A percentile compares a stretch with the other conserved stretches of the same genome.
These are phyloP conservation scores for Naegleria lovaniensis DNA, from an alignment of 208 protist species.

Conservation along the genomic window DNA sequence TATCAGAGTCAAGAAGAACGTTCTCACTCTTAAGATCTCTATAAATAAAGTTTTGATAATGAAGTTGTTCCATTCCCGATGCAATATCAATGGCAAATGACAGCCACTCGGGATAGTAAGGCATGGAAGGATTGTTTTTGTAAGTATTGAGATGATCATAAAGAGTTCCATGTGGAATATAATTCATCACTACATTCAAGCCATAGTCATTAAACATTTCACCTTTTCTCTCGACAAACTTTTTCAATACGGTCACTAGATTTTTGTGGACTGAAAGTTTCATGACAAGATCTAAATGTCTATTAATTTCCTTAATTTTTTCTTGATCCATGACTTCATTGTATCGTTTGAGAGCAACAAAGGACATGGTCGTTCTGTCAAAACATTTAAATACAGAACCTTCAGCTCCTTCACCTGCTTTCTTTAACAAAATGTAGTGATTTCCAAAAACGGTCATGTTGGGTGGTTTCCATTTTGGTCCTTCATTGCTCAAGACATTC, in stretches of 20 bases:
- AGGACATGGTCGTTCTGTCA: neutral
- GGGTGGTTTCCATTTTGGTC: neutral
- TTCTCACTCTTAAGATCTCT: neutral
- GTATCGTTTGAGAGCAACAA: neutral
- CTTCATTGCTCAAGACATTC: neutral
- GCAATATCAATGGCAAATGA: neutral
- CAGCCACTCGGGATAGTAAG: neutral
- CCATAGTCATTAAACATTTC: conserved; percentile 5
- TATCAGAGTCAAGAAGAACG: neutral
- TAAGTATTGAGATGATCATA: neutral
- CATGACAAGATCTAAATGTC: neutral
- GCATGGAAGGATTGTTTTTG: neutral
- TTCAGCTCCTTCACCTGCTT: neutral
- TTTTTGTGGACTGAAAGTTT: neutral
- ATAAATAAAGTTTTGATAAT: conserved; percentile 12
- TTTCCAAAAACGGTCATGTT: neutral
- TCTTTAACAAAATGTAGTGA: neutral
- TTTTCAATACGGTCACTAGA: neutral
- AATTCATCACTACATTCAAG: neutral
- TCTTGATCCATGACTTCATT: neutral
- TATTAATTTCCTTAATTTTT: neutral
- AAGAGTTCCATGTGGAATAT: neutral
- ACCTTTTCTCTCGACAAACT: neutral
- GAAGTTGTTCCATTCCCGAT: neutral
- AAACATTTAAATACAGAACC: neutral